Conservation (phyloP, 768 basidiomycete genomes). For the Daedalea quercina region DNA sequence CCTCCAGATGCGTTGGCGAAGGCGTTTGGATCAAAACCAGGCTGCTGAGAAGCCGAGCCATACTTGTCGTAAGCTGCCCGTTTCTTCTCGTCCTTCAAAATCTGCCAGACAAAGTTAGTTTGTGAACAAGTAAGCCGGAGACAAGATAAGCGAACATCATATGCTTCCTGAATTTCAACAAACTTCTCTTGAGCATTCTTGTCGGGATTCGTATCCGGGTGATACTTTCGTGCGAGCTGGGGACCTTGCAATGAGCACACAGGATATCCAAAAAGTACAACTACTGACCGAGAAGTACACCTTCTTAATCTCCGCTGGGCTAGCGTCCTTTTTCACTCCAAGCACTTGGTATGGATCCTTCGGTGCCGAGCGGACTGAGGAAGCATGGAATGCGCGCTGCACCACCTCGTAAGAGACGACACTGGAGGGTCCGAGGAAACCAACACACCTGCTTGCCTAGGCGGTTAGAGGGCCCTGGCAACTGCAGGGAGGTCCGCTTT, state of each 20-base stretch:
- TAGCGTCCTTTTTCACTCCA: slow-evolving; percentile 80
- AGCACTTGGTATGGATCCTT: slow-evolving; percentile 92
- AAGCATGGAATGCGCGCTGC: slow-evolving; percentile 75
- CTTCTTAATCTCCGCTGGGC: slow-evolving; percentile 91
- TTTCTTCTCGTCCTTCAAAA: slow-evolving; percentile 91
- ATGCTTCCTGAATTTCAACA: slow-evolving; percentile 93
- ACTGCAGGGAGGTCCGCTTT: background rate
- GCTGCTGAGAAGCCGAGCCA: slow-evolving; percentile 87
- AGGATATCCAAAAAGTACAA: background rate
- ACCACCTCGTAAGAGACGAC: background rate
- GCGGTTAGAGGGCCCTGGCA: slow-evolving; percentile 1
- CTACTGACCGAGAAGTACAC: slow-evolving; percentile 83
- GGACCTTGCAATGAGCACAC: slow-evolving; percentile 11
- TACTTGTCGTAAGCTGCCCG: slow-evolving; percentile 87
- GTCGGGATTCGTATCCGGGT: slow-evolving; percentile 96
- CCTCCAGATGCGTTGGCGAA: slow-evolving; percentile 45
- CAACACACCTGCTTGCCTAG: slow-evolving; percentile 8
- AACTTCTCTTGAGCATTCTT: slow-evolving; percentile 88
- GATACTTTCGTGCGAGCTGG: slow-evolving; percentile 95
- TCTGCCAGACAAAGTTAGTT: slow-evolving; percentile 55
- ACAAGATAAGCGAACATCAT: slow-evolving; percentile 62
- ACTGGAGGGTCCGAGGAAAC: background rate
- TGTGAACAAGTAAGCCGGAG: slow-evolving; percentile 4
- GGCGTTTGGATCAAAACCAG: slow-evolving; percentile 88
- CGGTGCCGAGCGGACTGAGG: slow-evolving; percentile 41